Conservation (phyloP, 371 early-diverging fungal species). For the Gilbertella persicaria region DNA sequence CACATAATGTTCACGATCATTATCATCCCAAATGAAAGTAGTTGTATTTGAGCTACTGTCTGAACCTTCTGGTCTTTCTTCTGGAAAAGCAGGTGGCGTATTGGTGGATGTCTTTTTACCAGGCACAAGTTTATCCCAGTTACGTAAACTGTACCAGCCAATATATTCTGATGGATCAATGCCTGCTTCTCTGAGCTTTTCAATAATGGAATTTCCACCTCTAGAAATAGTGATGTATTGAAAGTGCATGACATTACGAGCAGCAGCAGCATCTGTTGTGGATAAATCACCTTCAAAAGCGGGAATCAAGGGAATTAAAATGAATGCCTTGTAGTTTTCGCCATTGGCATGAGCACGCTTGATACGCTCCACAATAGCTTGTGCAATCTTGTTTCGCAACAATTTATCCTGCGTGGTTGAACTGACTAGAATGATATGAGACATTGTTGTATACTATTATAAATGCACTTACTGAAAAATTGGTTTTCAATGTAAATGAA, state of each 20-base stretch:
- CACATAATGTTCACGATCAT: constrained; percentile 54
- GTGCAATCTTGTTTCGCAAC: constrained; percentile 38
- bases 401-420: constrained; percentile 40
- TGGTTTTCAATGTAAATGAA: constrained; percentile 56
- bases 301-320: constrained; percentile 90
- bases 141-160: constrained; percentile 76
- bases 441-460: not conserved
- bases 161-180: constrained; percentile 83
- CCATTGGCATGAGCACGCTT: constrained; percentile 68
- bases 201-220: constrained; percentile 73
- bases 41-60: not conserved
- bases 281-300: constrained; percentile 87
- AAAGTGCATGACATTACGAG: constrained; percentile 77
- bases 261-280: constrained; percentile 72
- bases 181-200: constrained; percentile 61
- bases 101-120: not conserved
- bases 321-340: constrained; percentile 79
- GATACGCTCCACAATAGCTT: constrained; percentile 76
- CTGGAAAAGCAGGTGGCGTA: not conserved
- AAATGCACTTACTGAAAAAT: constrained; percentile 25
- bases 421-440: constrained; percentile 38
- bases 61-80: not conserved
- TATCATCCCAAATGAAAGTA: constrained; percentile 16
- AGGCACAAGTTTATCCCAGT: constrained; percentile 59
- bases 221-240: constrained; percentile 83